Conservation (phyloP, 208 protist genomes). For the Porcisia hertigi region DNA sequence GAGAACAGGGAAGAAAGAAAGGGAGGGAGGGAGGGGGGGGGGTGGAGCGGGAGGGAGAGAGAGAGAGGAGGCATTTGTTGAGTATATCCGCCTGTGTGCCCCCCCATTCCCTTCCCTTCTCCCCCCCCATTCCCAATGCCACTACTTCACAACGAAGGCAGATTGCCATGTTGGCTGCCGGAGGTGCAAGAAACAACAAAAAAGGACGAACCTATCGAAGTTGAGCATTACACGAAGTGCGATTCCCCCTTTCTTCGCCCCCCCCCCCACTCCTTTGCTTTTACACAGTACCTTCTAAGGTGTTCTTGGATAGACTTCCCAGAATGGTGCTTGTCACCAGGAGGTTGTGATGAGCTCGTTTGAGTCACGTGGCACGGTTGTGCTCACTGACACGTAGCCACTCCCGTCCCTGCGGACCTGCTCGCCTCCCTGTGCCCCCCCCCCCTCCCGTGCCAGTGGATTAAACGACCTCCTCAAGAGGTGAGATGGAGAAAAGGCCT, state of each 20-base stretch:
- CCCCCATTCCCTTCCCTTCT: not conserved
- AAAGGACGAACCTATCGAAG: not conserved
- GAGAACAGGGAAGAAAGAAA: not conserved
- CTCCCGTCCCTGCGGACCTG: not conserved
- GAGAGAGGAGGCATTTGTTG: not conserved
- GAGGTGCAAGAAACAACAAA: conserved; percentile 6
- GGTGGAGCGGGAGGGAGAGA: not conserved
- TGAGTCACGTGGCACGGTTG: not conserved
- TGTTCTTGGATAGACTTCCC: not conserved
- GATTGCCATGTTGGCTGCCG: not conserved
- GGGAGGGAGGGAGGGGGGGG: not conserved
- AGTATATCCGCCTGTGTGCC: not conserved
- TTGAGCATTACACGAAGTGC: not conserved
- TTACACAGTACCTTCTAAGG: not conserved
- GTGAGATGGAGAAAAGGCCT: not conserved
- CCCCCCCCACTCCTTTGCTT: not conserved
- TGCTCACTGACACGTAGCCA: conserved; percentile 1
- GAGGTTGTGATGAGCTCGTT: not conserved
- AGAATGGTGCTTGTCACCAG: not conserved
- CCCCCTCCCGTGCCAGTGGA: not conserved
- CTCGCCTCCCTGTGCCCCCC: not conserved
- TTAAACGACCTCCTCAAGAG: not conserved
- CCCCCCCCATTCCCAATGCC: not conserved
- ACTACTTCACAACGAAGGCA: too few relatives aligned
- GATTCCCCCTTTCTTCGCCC: not conserved